Base-by-base conservation (phyloP, 1,284 basidiomycete genomes). In the Fomes fomentarius region DNA sequence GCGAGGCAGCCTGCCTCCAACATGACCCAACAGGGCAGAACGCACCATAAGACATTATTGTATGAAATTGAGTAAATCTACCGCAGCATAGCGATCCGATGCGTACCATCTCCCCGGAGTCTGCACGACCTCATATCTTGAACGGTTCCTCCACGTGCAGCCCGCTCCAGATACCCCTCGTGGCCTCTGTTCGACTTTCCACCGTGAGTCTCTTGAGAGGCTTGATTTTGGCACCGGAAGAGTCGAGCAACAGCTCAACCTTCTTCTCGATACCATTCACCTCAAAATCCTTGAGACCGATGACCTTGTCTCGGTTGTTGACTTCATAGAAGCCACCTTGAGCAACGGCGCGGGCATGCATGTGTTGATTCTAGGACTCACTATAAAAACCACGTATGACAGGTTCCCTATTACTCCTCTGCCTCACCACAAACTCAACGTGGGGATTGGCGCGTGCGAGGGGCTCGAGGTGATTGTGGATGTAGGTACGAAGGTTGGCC, bases 101-200 rank as follows among this genome's bases (percentile, higher is more conserved):
- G 9, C 21, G 19, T 40, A 40, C 22, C 38, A 14, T 40, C 21
- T 40, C 21, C 38, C 11, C 22, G 38, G 10, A 40, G 19, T 24
- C 21, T 15, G 26, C 41, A 38, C 35, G n/a, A n/a, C 28, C n/a
- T 70, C 64, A 76, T 61, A 80, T 80, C 59, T 74, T 74, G 71
- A 76, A 77, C 28, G 28, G 28, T 12, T 30, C 28, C 28, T 30
- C 73, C 33, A 86, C 85, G 64, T 93, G 91, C 58, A 93, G 69
- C 39, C 91, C 90, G 68, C 87, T 90, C 91, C 91, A 93, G 61
- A 94, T 91, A 50, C 92, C 92, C 69, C 92, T 84, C 22, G 89
- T 79, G 28, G 90, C 81, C 73, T 91, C 89, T 47, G 87, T 86
- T 38, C 81, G 83, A 66, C 88, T 91, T 76, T 91, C 85, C 31